Evolutionary conservation across 129 eudicot species (phyloP).

Genomic region (Saussurea involucrata): DNA sequence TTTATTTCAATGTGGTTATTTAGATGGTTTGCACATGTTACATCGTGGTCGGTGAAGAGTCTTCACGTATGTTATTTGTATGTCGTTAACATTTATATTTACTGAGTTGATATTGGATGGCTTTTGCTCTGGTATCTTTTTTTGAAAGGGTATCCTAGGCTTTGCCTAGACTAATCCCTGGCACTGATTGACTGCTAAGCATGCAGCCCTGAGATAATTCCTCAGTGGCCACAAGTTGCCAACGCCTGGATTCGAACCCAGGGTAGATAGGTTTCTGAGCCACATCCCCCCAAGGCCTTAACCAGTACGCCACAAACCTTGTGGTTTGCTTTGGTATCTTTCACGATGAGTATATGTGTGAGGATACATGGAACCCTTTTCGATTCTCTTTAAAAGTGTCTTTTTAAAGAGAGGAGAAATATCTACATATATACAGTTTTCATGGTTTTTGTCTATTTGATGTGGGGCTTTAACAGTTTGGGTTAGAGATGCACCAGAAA

Average conservation of each 20-base stretch:
- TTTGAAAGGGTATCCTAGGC: no score
- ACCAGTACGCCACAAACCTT: no score
- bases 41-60: slow-evolving; percentile 11
- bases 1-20: not conserved
- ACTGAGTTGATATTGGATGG: slow-evolving; percentile 15
- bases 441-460: no score
- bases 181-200: no score
- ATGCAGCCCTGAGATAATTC: no score
- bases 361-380: not conserved
- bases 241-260: no score
- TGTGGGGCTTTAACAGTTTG: not conserved
- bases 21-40: slow-evolving; percentile 7
- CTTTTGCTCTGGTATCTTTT: not conserved
- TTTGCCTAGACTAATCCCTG: no score
- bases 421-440: no score
- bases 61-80: not conserved
- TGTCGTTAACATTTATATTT: slow-evolving; percentile 20
- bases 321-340: not conserved
- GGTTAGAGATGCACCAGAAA: not conserved
- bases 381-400: no score
- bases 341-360: not conserved
- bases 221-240: no score
- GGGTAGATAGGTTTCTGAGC: no score
- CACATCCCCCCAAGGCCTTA: no score
- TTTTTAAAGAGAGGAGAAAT: not conserved